A percentile compares a stretch with the other conserved stretches of the same genome.
Evolutionary conservation across 129 eudicot genomes (phyloP).

Genomic region (Heracleum sosnowskyi): DNA sequence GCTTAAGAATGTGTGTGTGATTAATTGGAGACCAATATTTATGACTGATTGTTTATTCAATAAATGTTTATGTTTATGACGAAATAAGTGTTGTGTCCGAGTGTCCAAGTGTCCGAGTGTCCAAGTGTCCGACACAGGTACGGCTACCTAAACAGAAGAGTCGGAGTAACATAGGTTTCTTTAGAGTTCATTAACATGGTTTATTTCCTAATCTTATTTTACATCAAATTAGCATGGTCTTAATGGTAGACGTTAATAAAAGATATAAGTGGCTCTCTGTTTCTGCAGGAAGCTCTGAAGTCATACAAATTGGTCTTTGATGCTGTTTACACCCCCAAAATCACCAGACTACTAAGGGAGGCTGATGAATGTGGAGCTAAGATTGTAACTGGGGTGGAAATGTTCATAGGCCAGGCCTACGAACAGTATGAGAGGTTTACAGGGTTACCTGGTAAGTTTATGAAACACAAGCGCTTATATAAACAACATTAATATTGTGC

Average conservation of each 20-base stretch:
- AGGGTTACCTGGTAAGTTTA: constrained; percentile 71
- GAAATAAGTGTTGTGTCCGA: no score
- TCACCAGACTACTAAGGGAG: constrained; percentile 76
- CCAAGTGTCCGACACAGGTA: no score
- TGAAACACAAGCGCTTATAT: not conserved
- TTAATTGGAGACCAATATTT: not conserved
- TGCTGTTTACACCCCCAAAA: constrained; percentile 88
- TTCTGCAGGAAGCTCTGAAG: constrained; percentile 67
- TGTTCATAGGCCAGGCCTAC: constrained; percentile 91
- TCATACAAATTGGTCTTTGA: constrained; percentile 76
- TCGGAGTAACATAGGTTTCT: no score
- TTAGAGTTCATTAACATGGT: not conserved
- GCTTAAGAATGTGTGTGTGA: not conserved
- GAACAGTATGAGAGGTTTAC: constrained; percentile 95
- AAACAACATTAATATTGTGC: not conserved
- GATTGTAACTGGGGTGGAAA: constrained; percentile 75
- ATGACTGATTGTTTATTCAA: not conserved
- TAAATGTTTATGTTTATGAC: not conserved
- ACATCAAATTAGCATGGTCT: not conserved
- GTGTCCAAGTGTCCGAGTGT: no score
- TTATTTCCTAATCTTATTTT: not conserved
- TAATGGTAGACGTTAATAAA: not conserved
- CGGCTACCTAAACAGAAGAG: no score
- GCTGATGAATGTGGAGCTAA: constrained; percentile 76
- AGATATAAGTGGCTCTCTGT: constrained; percentile 1